phyloP scores from a whole-genome alignment of 2,329 filamentous ascomycete genomes.

The Torrubiellomyces zombiae region DNA sequence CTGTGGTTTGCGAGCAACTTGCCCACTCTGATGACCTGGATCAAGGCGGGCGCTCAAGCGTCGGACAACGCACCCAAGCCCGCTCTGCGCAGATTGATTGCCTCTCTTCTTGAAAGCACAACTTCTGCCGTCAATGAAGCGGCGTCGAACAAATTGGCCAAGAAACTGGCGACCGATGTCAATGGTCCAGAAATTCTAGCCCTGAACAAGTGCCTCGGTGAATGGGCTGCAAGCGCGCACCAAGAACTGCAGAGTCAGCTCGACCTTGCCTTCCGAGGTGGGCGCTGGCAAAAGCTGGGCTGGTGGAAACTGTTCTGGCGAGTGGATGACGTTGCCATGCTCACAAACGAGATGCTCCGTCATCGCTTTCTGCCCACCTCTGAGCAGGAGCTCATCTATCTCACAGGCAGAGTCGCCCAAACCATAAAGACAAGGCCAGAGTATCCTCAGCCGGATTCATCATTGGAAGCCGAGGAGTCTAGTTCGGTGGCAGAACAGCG shows the following conservation, averaged over 20 bases:
- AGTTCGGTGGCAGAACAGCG: slow-evolving; percentile 11
- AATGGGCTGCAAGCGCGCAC: slow-evolving; percentile 69
- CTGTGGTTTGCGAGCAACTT: slow-evolving; percentile 61
- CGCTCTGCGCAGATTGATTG: slow-evolving; percentile 48
- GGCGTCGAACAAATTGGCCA: slow-evolving; percentile 22
- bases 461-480: slow-evolving; percentile 4
- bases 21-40: slow-evolving; percentile 47
- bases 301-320: slow-evolving; percentile 97
- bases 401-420: slow-evolving; percentile 58
- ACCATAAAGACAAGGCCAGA: slow-evolving; percentile 12
- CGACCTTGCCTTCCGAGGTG: slow-evolving; percentile 59
- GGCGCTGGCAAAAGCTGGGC: slow-evolving; percentile 59
- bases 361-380: slow-evolving; percentile 62
- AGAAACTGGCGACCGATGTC: slow-evolving; percentile 12
- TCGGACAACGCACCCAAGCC: slow-evolving; percentile 38
- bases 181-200: slow-evolving; percentile 17
- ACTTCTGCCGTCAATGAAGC: slow-evolving; percentile 32
- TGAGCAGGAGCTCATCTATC: slow-evolving; percentile 68
- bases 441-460: slow-evolving; percentile 20
- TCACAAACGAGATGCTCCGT: slow-evolving; percentile 62
- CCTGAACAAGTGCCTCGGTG: slow-evolving; percentile 43
- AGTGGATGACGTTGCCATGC: slow-evolving; percentile 77
- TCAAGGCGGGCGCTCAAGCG: slow-evolving; percentile 31
- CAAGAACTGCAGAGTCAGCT: slow-evolving; percentile 68
- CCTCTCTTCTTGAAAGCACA: slow-evolving; percentile 45